Base-by-base conservation (phyloP, 148 eudicot species). In the Amaranthus palmeri region DNA sequence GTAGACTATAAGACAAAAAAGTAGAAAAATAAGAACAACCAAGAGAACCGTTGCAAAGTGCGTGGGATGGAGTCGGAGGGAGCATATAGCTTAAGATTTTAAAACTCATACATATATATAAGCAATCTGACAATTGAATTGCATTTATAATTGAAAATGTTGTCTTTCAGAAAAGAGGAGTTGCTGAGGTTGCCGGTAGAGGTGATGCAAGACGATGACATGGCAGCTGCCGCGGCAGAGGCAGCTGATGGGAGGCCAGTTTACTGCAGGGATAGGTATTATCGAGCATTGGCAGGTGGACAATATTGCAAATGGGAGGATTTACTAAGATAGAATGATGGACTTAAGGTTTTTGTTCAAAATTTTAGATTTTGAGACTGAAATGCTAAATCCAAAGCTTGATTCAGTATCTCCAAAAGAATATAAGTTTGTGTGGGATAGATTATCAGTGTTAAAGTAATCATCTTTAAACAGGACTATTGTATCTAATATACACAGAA, bases 261-360 rank as follows among this genome's bases (percentile, higher is more conserved):
- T 40, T 95, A 95, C 78, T 91, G 98, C 83, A 89, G 97, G 74
- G 88, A 95, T 75, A 86, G 97, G 80, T 86, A 78, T 79, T 87
- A 93, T 61, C 87, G 96, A 46, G 97, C 96, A 74, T 82, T 93
- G 74, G 98, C 98, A 44, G 98, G 98, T 14, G 98, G 98, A 10
- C 98, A 95, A 70, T 91, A 95, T 83, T 95, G 98, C 89, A 93
- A 93, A 87, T 93, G 97, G 98, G 97, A 93, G 69, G 98, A 91
- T 81, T 77, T 93, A 51, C 59, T 91, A 52, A 86, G 87, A 84
- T 93, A 83, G 63, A 63, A 10, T 59, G 53, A 54, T 25, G 18
- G 40, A 75, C 14, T 57, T 10, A 7, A 52, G n/a, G 8, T 15
- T 8, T 36, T 13, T 64, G 36, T 70, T 44, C 36, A 25, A 25